Conservation (phyloP, 1,284 basidiomycete species). For the Sutorius eximius region DNA sequence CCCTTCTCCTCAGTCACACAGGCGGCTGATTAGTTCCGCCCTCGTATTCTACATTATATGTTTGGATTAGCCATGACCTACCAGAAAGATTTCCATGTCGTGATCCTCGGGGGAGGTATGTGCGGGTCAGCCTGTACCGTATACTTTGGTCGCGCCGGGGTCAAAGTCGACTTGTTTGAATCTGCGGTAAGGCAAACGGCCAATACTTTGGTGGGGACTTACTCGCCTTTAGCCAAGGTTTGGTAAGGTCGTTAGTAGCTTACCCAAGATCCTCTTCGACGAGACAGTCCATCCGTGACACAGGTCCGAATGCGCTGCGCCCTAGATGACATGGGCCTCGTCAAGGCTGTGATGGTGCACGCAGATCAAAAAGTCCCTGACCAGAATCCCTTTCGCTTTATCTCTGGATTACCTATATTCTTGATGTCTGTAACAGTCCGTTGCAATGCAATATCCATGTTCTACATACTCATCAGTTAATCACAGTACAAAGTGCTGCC, state of each 20-base stretch:
- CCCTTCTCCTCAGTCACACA: background rate
- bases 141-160: conserved; percentile 43
- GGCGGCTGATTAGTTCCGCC: background rate
- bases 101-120: conserved; percentile 55
- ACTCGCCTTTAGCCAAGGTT: conserved; percentile 40
- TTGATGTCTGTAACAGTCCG: conserved; percentile 40
- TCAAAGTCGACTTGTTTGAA: conserved; percentile 52
- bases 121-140: conserved; percentile 50
- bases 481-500: conserved; percentile 39
- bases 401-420: conserved; percentile 45
- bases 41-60: background rate
- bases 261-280: background rate
- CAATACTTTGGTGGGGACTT: background rate
- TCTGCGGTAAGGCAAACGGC: conserved; percentile 38
- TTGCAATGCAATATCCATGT: no score
- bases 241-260: conserved; percentile 31
- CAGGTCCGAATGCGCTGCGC: conserved; percentile 54
- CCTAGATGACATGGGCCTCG: conserved; percentile 44
- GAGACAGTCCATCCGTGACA: background rate
- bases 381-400: conserved; percentile 40
- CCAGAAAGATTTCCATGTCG: conserved; percentile 45
- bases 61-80: conserved; percentile 3
- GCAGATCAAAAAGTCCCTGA: conserved; percentile 36
- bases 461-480: background rate
- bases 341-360: conserved; percentile 41